Base-by-base conservation (phyloP, 2,329 filamentous ascomycete species). In the Aspergillus ibericus region DNA sequence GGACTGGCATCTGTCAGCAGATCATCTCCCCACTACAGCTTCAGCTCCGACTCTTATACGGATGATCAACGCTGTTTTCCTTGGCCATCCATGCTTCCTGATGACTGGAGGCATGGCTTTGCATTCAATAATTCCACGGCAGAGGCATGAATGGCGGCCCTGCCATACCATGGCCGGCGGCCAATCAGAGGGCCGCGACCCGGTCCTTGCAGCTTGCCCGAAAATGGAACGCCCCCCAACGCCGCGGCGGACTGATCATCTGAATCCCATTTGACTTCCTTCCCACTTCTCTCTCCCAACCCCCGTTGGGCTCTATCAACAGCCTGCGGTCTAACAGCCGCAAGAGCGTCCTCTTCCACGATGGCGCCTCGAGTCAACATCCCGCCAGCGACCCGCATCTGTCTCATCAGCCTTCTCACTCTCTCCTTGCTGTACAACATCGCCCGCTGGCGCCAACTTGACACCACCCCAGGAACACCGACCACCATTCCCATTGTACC, bases 341-440 rank as follows among this genome's bases (percentile, higher is more conserved):
- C 60, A 62, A 63, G 54, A 58, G 56, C 59, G 55, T 54, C 42
- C 47, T 55, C 42, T 34, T 50, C 72, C 89, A 69, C 63, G 42
- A 85, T 96, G 92, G 84, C 90, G 69, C 83, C 88, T 55, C 88
- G 93, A 81, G 84, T 97, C 78, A 97, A 96, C 72, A 88, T 98
- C 63, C 95, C 95, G 60, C 93, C 95, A 29, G 86, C 96, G 66
- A 98, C 95, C 49, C 89, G 95, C 63, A 86, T 85, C 68, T 83
- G 93, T 56, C 88, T 99, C 68, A 85, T 90, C 71, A 83, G 83
- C 60, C 84, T 96, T 59, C 76, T 92, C 63, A 79, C 87, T 63
- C 88, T 96, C 77, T 96, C 92, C 53, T 78, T 95, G 67, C 82
- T 97, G 70, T 79, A 81, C 67, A 95, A 93, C 78, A 88, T 90